Base-by-base conservation (phyloP, 768 basidiomycete genomes). In the Termitomyces sp. region DNA sequence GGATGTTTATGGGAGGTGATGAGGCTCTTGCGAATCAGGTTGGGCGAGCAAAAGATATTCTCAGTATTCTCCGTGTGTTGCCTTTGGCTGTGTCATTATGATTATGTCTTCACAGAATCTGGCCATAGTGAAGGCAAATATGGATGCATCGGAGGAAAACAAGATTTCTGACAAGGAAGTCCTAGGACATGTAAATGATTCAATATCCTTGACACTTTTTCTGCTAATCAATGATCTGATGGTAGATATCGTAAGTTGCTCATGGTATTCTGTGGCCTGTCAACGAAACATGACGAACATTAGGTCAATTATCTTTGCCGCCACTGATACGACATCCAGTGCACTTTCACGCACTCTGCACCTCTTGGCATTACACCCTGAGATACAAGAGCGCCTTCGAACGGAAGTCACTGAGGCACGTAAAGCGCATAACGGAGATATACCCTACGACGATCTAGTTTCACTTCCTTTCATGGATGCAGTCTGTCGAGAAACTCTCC, bases 121-220 rank as follows among this genome's bases (percentile, higher is more conserved):
- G 9, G 19, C 3, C 12, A 6, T 14, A 41, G 40, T 19, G 40
- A 41, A 41, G 9, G 40, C n/a, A 41, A 41, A 41, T n/a, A 10
- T 41, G n/a, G 40, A 9, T 11, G 67, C 70, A 3, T 61, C 65
- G 2, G 66, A 66, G 5, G 58, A 62, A 25, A 72, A 40, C 39
- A 40, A 19, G 39, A 9, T 40, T 7, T 5, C n/a, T 40, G 39
- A 40, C n/a, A 6, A 10, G 7, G n/a, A 40, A 10, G n/a, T 40
- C 8, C 3, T 19, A 19, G n/a, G 17, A 19, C 40, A 19, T 10
- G 40, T 41, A 5, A 21, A 11, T 41, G 11, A 10, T 32, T 17
- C 40, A 19, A 19, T 6, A 11, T 41, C 10, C 19, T 21, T 46
- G 17, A 46, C 14, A n/a, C 10, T 9, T 5, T 11, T 10, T 32